Evolutionary conservation across 139 green algal genomes (phyloP).

Genomic region (Yamagishiella unicocca): DNA sequence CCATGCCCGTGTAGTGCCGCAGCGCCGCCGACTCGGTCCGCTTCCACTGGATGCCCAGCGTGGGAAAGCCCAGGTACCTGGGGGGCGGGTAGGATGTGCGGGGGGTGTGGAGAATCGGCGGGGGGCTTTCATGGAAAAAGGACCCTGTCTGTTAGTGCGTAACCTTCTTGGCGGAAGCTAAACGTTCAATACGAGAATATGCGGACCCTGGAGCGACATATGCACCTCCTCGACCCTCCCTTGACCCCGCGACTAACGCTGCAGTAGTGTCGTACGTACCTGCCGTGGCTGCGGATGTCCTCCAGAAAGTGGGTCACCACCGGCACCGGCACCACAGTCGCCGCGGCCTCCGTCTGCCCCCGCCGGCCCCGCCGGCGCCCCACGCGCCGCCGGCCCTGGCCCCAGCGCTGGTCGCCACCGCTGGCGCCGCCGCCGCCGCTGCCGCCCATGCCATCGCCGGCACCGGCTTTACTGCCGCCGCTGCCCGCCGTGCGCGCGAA

Average conservation of each 20-base stretch:
- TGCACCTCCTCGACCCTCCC: too few relatives aligned
- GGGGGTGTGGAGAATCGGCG: too few relatives aligned
- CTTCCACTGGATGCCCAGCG: conserved; percentile 37
- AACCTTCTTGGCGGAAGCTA: too few relatives aligned
- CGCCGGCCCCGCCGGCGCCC: background rate
- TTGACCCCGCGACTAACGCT: too few relatives aligned
- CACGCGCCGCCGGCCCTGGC: conserved; percentile 23
- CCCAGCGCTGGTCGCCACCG: conserved; percentile 1
- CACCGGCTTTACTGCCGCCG: background rate
- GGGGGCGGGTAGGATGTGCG: background rate
- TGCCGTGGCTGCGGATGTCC: conserved; percentile 13
- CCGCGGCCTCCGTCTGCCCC: background rate
- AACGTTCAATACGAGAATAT: too few relatives aligned
- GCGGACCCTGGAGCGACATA: too few relatives aligned
- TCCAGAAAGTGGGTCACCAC: conserved; percentile 34
- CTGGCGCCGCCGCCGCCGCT: background rate
- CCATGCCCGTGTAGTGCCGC: conserved; percentile 13
- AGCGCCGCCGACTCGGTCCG: conserved; percentile 33
- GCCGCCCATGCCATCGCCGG: background rate
- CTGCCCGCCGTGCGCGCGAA: conserved; percentile 9
- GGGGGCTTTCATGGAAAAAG: too few relatives aligned
- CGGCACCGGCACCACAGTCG: conserved; percentile 22
- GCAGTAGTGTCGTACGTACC: background rate
- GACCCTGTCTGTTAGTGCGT: too few relatives aligned
- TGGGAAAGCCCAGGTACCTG: conserved; percentile 39